Evolutionary conservation across 2,329 filamentous ascomycete genomes (phyloP).

Genomic region (Hirsutella thompsonii): DNA sequence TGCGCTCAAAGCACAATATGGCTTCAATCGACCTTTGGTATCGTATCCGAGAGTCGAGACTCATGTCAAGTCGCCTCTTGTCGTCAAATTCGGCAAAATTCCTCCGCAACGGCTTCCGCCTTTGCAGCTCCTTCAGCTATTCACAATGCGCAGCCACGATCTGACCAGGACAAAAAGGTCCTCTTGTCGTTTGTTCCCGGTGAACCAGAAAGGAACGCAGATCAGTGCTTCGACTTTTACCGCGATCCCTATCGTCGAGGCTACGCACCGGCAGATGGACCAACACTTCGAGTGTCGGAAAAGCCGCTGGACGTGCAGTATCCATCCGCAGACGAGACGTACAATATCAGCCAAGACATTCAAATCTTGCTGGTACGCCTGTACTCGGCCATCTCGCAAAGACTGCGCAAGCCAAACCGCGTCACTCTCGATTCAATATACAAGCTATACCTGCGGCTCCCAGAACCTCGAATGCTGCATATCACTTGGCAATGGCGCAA

Average conservation of each 20-base stretch:
- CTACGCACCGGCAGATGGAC: slow-evolving; percentile 37
- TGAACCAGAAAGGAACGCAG: slow-evolving; percentile 31
- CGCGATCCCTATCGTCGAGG: slow-evolving; percentile 40
- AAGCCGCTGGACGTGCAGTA: slow-evolving; percentile 32
- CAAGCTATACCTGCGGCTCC: slow-evolving; percentile 33
- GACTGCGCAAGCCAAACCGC: slow-evolving; percentile 27
- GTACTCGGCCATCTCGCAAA: slow-evolving; percentile 23
- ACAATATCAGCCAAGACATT: slow-evolving; percentile 20
- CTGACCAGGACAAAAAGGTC: slow-evolving; percentile 22
- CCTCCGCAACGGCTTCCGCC: slow-evolving; percentile 15
- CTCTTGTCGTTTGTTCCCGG: slow-evolving; percentile 40
- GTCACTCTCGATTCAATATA: slow-evolving; percentile 32
- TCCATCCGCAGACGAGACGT: slow-evolving; percentile 28
- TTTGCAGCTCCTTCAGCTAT: slow-evolving; percentile 7
- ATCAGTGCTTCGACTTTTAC: slow-evolving; percentile 39
- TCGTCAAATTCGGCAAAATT: slow-evolving; percentile 9
- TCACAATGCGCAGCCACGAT: slow-evolving; percentile 2
- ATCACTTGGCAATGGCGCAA: slow-evolving; percentile 42
- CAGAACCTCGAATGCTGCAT: slow-evolving; percentile 37
- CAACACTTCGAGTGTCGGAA: slow-evolving; percentile 36
- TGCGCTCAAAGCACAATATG: slow-evolving; percentile 23
- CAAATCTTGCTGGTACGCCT: slow-evolving; percentile 24
- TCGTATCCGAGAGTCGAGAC: slow-evolving; percentile 11
- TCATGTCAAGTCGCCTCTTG: slow-evolving; percentile 2
- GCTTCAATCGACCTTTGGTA: slow-evolving; percentile 28